Conservation (phyloP, 2,329 filamentous ascomycete species). For the Elsinoe ampelina region DNA sequence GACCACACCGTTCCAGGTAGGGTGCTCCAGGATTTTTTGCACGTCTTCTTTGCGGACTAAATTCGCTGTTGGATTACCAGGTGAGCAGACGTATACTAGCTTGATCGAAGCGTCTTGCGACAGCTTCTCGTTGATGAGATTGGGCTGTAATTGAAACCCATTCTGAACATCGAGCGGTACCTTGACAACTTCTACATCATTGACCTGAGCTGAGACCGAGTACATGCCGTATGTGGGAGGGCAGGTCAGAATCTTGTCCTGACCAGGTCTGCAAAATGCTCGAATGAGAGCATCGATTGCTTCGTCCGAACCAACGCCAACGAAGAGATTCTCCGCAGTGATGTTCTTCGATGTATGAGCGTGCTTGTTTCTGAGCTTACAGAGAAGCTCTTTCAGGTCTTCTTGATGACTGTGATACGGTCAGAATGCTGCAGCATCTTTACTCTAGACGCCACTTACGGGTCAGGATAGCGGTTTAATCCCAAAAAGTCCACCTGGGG, state of each 20-base stretch:
- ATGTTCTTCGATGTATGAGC: conserved; percentile 65
- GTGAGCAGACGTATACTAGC: conserved; percentile 84
- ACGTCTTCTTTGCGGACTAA: conserved; percentile 69
- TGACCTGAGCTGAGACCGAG: conserved; percentile 83
- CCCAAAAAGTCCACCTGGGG: conserved; percentile 66
- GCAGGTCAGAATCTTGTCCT: conserved; percentile 86
- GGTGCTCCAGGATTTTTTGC: conserved; percentile 64
- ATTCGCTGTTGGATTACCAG: conserved; percentile 85
- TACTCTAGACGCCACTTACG: conserved; percentile 34
- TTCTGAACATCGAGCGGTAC: conserved; percentile 70
- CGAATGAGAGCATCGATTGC: conserved; percentile 89
- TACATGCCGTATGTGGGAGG: conserved; percentile 99
- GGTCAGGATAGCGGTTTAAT: conserved; percentile 91
- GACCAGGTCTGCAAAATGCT: conserved; percentile 81
- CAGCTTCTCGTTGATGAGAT: conserved; percentile 58
- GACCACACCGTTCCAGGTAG: conserved; percentile 89
- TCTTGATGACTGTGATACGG: conserved; percentile 58
- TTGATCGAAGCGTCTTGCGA: conserved; percentile 62
- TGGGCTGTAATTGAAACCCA: conserved; percentile 63
- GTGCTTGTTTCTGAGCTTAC: conserved; percentile 77
- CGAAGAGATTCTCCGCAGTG: conserved; percentile 75
- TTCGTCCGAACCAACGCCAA: conserved; percentile 93
- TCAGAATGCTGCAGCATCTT: neutral
- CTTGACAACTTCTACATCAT: conserved; percentile 78
- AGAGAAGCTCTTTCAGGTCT: conserved; percentile 77